Evolutionary conservation across 73 alveolate species (phyloP).

Genomic region (Paramecium sonneborni): DNA sequence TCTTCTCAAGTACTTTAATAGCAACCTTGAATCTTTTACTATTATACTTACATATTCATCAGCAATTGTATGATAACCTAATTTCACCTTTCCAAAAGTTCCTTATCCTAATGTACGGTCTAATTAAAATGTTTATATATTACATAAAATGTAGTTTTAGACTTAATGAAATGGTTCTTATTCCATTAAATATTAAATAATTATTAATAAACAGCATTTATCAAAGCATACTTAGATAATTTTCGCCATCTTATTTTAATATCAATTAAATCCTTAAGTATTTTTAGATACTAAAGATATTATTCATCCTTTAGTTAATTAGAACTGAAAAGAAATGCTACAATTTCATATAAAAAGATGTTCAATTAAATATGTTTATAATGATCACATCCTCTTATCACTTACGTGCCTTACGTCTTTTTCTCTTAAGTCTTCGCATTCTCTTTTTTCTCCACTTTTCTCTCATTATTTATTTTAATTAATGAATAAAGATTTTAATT

Average conservation of each 20-base stretch:
- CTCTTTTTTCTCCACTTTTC: constrained; percentile 71
- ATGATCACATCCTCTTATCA: neutral
- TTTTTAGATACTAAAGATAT: neutral
- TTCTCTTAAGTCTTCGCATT: constrained; percentile 69
- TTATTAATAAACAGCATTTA: neutral
- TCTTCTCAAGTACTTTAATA: constrained; percentile 40
- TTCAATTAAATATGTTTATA: neutral
- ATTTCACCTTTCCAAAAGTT: neutral
- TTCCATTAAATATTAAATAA: neutral
- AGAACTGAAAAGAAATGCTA: neutral
- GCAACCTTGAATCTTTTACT: constrained; percentile 1
- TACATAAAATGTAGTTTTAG: neutral
- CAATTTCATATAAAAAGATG: neutral
- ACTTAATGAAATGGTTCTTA: neutral
- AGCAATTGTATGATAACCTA: neutral
- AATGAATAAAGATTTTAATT: neutral
- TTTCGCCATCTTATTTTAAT: neutral
- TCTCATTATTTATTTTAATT: constrained; percentile 58
- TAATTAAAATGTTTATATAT: neutral
- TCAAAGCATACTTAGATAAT: neutral
- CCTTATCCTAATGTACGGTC: neutral
- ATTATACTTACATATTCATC: neutral
- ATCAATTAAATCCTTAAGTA: neutral
- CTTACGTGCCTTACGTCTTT: constrained; percentile 67
- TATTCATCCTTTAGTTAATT: neutral